A percentile compares a stretch with the other conserved stretches of the same genome.
Evolutionary conservation across 75 land plant genomes (phyloP).

Genomic region (Selaginella moellendorffii): DNA sequence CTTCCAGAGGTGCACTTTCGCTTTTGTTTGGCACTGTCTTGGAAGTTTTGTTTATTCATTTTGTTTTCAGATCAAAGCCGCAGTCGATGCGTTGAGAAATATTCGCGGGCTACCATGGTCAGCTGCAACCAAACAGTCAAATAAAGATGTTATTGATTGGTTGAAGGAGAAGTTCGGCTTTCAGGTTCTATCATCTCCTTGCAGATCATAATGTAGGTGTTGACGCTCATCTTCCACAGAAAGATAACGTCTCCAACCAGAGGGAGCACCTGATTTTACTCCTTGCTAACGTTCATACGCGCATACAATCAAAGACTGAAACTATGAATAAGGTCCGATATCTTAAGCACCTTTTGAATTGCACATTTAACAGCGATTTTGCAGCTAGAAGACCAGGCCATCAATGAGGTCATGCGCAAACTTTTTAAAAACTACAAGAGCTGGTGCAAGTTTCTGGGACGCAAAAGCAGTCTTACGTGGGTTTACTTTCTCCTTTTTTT

Average conservation of each 20-base stretch:
- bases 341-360: neutral
- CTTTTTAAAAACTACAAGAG: constrained; percentile 6
- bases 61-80: constrained; percentile 1
- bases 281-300: constrained; percentile 6
- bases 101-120: constrained; percentile 3
- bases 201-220: neutral
- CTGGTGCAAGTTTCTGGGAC: constrained; percentile 10
- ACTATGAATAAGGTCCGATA: neutral
- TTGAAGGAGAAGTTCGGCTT: neutral
- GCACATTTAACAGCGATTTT: neutral
- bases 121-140: neutral
- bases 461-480: neutral
- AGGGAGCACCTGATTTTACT: constrained; percentile 5
- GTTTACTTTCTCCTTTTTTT: neutral
- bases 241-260: constrained; percentile 4
- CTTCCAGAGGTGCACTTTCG: constrained; percentile 3
- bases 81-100: constrained; percentile 4
- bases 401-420: constrained; percentile 2
- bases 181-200: neutral
- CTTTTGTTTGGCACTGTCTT: neutral
- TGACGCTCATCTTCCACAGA: neutral
- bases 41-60: neutral
- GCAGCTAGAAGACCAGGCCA: constrained; percentile 2
- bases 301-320: neutral
- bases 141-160: neutral